These are phyloP conservation scores for Ophiocordyceps australis DNA, from an alignment of 2,329 filamentous ascomycete species.

Conservation along the genomic window DNA sequence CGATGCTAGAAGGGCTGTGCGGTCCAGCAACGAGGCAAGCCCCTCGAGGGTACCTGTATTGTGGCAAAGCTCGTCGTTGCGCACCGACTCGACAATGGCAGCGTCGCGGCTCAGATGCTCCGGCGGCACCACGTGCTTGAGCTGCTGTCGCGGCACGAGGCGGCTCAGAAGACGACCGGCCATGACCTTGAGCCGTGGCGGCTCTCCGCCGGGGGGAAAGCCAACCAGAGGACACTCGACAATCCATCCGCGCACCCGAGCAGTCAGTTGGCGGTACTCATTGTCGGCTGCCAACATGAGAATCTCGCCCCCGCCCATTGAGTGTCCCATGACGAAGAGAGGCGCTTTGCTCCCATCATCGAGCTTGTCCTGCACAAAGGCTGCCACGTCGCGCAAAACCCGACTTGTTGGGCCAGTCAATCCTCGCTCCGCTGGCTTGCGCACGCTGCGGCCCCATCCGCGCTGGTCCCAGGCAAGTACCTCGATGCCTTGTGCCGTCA, in stretches of 20 bases:
- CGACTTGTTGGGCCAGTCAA: constrained; percentile 53
- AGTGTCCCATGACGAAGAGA: constrained; percentile 76
- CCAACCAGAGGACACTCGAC: constrained; percentile 65
- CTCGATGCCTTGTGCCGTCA: constrained; percentile 57
- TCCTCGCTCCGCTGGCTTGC: constrained; percentile 42
- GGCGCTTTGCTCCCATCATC: constrained; percentile 25
- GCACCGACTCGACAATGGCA: constrained; percentile 38
- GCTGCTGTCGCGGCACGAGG: constrained; percentile 48
- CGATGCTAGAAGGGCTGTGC: constrained; percentile 39
- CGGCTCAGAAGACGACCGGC: constrained; percentile 49
- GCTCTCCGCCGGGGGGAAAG: constrained; percentile 46
- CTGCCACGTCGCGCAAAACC: constrained; percentile 63
- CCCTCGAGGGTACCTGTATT: constrained; percentile 76
- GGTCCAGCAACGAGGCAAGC: constrained; percentile 58
- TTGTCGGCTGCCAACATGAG: constrained; percentile 39
- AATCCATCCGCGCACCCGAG: constrained; percentile 52
- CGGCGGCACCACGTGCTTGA: constrained; percentile 46
- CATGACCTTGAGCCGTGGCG: constrained; percentile 42
- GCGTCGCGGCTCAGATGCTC: constrained; percentile 50
- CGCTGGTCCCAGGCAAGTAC: constrained; percentile 68
- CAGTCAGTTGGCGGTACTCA: constrained; percentile 32
- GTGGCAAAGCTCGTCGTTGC: constrained; percentile 55
- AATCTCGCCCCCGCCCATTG: constrained; percentile 73
- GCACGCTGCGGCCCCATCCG: constrained; percentile 69
- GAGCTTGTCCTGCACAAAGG: constrained; percentile 48